Conservation (phyloP, 2,329 filamentous ascomycete species). For the Ophiostoma piceae region DNA sequence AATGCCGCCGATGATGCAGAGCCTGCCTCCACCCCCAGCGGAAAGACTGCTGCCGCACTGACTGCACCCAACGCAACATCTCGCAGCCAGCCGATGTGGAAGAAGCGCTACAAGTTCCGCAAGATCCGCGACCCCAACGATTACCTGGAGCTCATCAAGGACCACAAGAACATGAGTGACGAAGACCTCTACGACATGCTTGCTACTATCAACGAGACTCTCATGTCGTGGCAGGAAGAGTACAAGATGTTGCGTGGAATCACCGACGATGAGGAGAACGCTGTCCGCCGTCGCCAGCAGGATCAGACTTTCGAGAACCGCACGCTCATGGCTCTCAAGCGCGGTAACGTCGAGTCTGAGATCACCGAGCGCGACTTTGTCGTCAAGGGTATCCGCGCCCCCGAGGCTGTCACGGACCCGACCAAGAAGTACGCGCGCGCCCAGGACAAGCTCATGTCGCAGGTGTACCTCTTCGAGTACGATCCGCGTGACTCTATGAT, state of each 20-base stretch:
- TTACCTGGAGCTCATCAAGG: constrained; percentile 45
- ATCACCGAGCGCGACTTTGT: constrained; percentile 48
- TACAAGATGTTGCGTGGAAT: constrained; percentile 47
- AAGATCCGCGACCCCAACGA: constrained; percentile 49
- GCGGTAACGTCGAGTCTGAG: constrained; percentile 41
- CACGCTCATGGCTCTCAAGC: constrained; percentile 42
- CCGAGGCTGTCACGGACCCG: constrained; percentile 41
- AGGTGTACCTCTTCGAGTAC: constrained; percentile 57
- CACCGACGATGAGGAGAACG: constrained; percentile 55
- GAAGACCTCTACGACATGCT: constrained; percentile 44
- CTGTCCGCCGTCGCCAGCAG: constrained; percentile 45
- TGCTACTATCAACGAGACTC: constrained; percentile 41
- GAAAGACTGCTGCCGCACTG: background rate
- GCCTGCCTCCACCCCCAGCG: background rate
- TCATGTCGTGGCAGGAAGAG: constrained; percentile 52
- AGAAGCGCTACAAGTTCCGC: constrained; percentile 43
- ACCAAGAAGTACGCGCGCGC: constrained; percentile 42
- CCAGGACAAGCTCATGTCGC: constrained; percentile 55
- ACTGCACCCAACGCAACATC: constrained; percentile 15
- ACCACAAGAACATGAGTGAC: constrained; percentile 46
- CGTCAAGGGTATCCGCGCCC: constrained; percentile 49
- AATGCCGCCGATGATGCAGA: background rate
- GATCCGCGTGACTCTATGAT: constrained; percentile 54
- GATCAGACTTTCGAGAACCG: constrained; percentile 35
- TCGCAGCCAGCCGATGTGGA: constrained; percentile 29